A percentile compares a stretch with the other conserved stretches of the same genome.
Conservation (phyloP, 768 basidiomycete species). For the Mrakia hoshinonis region DNA sequence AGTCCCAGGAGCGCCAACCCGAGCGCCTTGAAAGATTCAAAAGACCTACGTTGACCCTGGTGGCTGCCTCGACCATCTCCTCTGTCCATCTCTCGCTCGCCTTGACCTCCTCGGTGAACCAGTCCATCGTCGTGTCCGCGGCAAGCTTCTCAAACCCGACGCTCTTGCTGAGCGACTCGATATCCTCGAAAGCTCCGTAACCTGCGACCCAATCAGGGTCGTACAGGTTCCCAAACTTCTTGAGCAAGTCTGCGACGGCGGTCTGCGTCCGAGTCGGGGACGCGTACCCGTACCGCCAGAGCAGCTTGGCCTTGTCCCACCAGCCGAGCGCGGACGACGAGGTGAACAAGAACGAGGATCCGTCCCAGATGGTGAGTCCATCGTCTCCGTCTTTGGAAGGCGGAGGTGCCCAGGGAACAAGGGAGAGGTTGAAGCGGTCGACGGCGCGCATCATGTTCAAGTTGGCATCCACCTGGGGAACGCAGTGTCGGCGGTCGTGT, state of each 20-base stretch:
- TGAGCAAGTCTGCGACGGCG: constrained; percentile 43
- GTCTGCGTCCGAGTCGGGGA: constrained; percentile 53
- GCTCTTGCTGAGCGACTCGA: constrained; percentile 34
- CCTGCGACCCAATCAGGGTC: constrained; percentile 33
- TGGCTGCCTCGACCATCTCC: constrained; percentile 71
- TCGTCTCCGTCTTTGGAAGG: constrained; percentile 13
- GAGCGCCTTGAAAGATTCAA: neutral
- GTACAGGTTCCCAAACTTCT: constrained; percentile 53
- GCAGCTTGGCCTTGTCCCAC: constrained; percentile 64
- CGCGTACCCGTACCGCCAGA: constrained; percentile 67
- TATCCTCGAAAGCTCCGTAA: constrained; percentile 30
- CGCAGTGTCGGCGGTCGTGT: neutral
- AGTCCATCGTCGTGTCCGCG: constrained; percentile 50
- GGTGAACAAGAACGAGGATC: constrained; percentile 52
- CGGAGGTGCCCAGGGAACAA: constrained; percentile 43
- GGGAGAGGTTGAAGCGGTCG: constrained; percentile 66
- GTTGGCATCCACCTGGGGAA: constrained; percentile 47
- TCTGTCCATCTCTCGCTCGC: constrained; percentile 53
- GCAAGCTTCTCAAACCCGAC: constrained; percentile 40
- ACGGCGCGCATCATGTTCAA: constrained; percentile 64
- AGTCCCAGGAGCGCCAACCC: neutral
- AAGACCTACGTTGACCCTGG: constrained; percentile 76
- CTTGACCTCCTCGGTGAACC: constrained; percentile 48
- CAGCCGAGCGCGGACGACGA: constrained; percentile 43
- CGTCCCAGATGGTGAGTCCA: constrained; percentile 70